Evolutionary conservation across 345 rosid genomes (phyloP).

Genomic region (Adansonia digitata): DNA sequence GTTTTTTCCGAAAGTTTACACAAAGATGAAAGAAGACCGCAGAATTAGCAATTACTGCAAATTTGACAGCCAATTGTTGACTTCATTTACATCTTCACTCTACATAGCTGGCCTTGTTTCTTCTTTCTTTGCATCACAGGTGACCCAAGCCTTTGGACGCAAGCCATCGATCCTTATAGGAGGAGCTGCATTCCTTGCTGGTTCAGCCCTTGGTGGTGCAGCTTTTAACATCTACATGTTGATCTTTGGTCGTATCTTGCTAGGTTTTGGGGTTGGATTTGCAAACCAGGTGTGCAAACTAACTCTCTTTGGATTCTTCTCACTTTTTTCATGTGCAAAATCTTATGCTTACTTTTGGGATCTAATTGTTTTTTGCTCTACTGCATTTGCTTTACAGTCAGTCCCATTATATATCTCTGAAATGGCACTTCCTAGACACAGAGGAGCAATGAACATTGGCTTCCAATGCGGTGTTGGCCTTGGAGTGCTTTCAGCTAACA

Average conservation of each 20-base stretch:
- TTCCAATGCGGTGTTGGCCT: constrained; percentile 59
- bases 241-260: constrained; percentile 59
- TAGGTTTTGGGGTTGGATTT: constrained; percentile 69
- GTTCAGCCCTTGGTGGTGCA: constrained; percentile 54
- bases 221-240: constrained; percentile 55
- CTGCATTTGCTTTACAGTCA: constrained; percentile 33
- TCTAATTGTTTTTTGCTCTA: background rate
- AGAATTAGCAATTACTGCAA: constrained; percentile 62
- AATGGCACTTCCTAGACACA: constrained; percentile 71
- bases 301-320: background rate
- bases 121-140: constrained; percentile 50
- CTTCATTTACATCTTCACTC: constrained; percentile 75
- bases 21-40: constrained; percentile 43
- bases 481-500: constrained; percentile 52
- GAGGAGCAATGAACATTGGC: constrained; percentile 78
- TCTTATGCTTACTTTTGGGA: background rate
- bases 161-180: constrained; percentile 58
- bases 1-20: constrained; percentile 53
- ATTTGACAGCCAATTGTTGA: constrained; percentile 63
- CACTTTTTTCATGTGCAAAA: too few relatives aligned
- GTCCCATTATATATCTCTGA: constrained; percentile 80
- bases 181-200: constrained; percentile 56
- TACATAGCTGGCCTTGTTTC: constrained; percentile 62
- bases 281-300: constrained; percentile 67
- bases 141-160: constrained; percentile 57